Evolutionary conservation across 176 grass and related monocot genomes (phyloP), one percentile per base, ranked within the genome.

Genomic region (Pontederia paniculata): DNA sequence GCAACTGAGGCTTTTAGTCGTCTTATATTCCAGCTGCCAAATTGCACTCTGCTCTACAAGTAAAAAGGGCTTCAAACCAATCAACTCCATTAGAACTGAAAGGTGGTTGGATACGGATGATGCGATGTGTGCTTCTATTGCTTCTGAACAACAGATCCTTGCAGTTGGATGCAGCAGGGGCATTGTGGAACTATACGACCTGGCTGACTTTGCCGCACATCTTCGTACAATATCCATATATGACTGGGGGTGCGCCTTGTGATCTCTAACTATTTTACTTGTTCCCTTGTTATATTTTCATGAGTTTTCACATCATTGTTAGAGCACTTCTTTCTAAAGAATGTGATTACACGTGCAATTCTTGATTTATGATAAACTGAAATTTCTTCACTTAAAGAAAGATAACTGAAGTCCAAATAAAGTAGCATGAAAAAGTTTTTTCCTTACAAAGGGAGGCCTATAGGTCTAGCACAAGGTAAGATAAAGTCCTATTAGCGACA

Each of bases 121-220:
- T 67, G 86, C 74, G 1, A 82, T 86, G 75, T 90, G 82, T 63
- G 81, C 80, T 48, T 90, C 93, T 73, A 74, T 97, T 55, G 83
- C 93, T 86, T 74, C 93, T 10, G 83, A 97, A 74, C 86, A 90
- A 50, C 86, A 84, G 55, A 84, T 97, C 65, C 93, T 97, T 77
- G 86, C 86, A 42, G 86, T 97, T 42, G 93, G 93, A 12, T 97
- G 74, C 71, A 76, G 79, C 68, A 84, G 83, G 77, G 93, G 93
- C 67, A 77, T 84, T 50, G 83, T 97, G 57, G 93, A 97, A 62
- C 66, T 97, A 67, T 97, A 97, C 78, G 86, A 97, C 70, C 77
- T 97, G 12, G 73, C 83, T 64, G 93, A 90, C 58, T 81, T 67
- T 51, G 66, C 72, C 10, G 62, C 67, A 41, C 76, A 81, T 78